Base-by-base conservation (phyloP, 2,329 filamentous ascomycete species). In the Chaetomium sp. region DNA sequence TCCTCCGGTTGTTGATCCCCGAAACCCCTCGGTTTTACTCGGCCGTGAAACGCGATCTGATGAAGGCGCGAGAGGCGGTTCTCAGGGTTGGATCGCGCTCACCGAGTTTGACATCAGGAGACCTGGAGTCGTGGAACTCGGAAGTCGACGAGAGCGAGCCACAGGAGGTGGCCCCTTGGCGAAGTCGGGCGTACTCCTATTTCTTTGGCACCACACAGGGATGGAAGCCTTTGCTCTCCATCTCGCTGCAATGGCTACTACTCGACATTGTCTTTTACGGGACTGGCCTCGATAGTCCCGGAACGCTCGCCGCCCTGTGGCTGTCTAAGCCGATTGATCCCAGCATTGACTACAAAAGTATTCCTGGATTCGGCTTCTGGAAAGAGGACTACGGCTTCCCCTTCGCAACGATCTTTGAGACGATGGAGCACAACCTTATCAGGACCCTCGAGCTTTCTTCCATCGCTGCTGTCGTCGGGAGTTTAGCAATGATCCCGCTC, bases 21-120 rank as follows among this genome's bases (percentile, higher is more conserved):
- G 42, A 51, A 33, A 60, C 57, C 29, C 57, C 57, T 2, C 42
- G 57, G 12, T 60, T 51, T 27, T 60, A 60, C 47, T 58, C 56
- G n/a, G 42, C 56, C 42, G 42, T 58, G 19, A 16, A 49, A 16
- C 56, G 56, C 1, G 56, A 58, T n/a, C 25, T 58, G 4, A 45
- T 49, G 42, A 58, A 58, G 45, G 56, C 56, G 1, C n/a, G 42
- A 4, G 56, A 49, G 42, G 38, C 56, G 3, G 56, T 58, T 2
- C 42, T 58, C 19, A 58, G 49, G 19, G 56, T 58, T 16, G 56
- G 56, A 7, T 47, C 56, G 25, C 42, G 56, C 19, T 58, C 56
- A 9, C 56, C 56, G 7, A 58, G 42, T 9, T 16, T 58, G 9
- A 10, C 25, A n/a, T n/a, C n/a, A 8, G 56, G 42, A 13, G 38